Percentiles rank a stretch among this genome's conserved stretches.
phyloP scores from a whole-genome alignment of 805 yeast genomes.

The Komagataella kurtzmanii region DNA sequence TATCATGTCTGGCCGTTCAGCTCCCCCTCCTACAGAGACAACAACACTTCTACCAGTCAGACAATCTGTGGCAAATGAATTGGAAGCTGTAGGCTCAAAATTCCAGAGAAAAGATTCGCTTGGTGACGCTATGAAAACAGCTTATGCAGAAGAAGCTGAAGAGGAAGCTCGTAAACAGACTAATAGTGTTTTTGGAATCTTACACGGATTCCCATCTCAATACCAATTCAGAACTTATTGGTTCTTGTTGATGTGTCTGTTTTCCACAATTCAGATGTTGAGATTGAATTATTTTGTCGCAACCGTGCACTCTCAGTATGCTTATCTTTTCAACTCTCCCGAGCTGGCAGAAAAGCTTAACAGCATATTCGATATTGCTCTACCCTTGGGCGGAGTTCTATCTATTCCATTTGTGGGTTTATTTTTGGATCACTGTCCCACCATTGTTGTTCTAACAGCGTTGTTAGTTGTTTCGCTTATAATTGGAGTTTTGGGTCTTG shows the following conservation, averaged over 20 bases:
- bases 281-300: conserved; percentile 47
- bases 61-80: neutral
- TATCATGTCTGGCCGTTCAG: neutral
- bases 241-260: conserved; percentile 34
- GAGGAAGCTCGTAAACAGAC: conserved; percentile 19
- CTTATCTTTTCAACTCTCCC: conserved; percentile 27
- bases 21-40: conserved; percentile 4
- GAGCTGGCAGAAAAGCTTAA: conserved; percentile 25
- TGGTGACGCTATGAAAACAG: conserved; percentile 43
- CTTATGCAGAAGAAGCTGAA: conserved; percentile 37
- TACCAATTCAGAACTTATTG: conserved; percentile 37
- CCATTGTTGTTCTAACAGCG: conserved; percentile 26
- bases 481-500: conserved; percentile 35
- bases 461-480: conserved; percentile 26
- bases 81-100: neutral
- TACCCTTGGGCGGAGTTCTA: conserved; percentile 43
- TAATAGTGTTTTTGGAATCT: conserved; percentile 37
- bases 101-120: conserved; percentile 18
- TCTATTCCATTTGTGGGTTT: conserved; percentile 42
- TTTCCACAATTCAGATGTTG: conserved; percentile 43
- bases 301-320: conserved; percentile 41
- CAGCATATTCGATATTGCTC: conserved; percentile 34
- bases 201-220: conserved; percentile 36
- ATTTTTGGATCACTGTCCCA: conserved; percentile 33
- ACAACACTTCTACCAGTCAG: conserved; percentile 4